Conservation (phyloP, 805 yeast genomes). For the Ogataea parapolymorpha region DNA sequence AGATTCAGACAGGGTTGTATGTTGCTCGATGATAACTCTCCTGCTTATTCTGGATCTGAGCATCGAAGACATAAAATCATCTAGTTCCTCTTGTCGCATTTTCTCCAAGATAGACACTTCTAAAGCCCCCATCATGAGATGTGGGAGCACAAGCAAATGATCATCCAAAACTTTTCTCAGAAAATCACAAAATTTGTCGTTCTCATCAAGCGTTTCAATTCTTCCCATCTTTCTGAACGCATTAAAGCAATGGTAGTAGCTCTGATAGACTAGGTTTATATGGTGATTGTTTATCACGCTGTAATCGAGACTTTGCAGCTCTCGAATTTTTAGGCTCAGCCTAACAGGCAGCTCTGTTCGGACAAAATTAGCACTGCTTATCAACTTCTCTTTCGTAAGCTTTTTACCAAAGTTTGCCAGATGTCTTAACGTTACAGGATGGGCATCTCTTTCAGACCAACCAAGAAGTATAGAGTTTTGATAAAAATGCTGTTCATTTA, state of each 20-base stretch:
- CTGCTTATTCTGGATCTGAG: conserved; percentile 84
- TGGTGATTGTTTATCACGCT: conserved; percentile 83
- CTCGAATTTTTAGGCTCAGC: conserved; percentile 73
- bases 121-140: conserved; percentile 88
- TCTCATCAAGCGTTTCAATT: conserved; percentile 69
- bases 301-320: conserved; percentile 77
- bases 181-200: conserved; percentile 64
- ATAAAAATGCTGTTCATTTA: conserved; percentile 72
- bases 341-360: conserved; percentile 81
- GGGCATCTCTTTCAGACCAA: conserved; percentile 66
- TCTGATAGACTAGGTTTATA: conserved; percentile 78
- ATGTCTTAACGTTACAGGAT: conserved; percentile 88
- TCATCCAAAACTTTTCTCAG: conserved; percentile 66
- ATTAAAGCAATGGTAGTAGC: conserved; percentile 85
- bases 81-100: conserved; percentile 62
- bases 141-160: conserved; percentile 80
- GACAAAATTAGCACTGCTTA: conserved; percentile 85
- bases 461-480: conserved; percentile 68
- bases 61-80: conserved; percentile 70
- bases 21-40: conserved; percentile 89
- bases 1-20: conserved; percentile 70
- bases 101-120: conserved; percentile 64
- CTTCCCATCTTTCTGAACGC: conserved; percentile 70
- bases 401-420: conserved; percentile 85
- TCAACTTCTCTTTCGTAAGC: conserved; percentile 69